Evolutionary conservation across 768 basidiomycete species (phyloP).

Genomic region (Fomitopsis pulvina): DNA sequence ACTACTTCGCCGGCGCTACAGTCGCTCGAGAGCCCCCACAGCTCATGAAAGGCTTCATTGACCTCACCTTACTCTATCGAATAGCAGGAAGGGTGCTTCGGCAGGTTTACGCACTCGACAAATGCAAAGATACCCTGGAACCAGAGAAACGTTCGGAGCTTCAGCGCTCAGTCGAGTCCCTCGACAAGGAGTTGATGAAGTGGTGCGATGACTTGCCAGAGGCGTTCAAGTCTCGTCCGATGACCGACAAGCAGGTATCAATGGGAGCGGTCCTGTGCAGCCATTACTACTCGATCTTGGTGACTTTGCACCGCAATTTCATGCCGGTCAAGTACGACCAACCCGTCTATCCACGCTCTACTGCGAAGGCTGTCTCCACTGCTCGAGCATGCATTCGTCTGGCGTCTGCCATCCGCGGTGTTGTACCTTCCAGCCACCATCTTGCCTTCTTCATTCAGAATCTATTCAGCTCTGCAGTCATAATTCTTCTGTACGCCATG

Average conservation of each 20-base stretch:
- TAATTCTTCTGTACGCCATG: constrained; percentile 82
- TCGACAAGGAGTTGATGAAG: constrained; percentile 70
- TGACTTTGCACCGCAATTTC: constrained; percentile 84
- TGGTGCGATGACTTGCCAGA: constrained; percentile 80
- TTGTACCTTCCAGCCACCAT: constrained; percentile 81
- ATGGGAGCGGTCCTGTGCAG: constrained; percentile 85
- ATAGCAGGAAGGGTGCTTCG: constrained; percentile 79
- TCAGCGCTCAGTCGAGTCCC: constrained; percentile 69
- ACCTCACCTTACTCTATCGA: constrained; percentile 72
- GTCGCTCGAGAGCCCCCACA: constrained; percentile 51
- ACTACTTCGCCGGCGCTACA: constrained; percentile 63
- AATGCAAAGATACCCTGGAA: constrained; percentile 66
- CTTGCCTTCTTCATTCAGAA: constrained; percentile 88
- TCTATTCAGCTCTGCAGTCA: constrained; percentile 83
- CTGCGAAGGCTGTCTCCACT: constrained; percentile 73
- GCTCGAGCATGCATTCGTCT: constrained; percentile 82
- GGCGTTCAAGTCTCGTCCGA: constrained; percentile 67
- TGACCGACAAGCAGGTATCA: constrained; percentile 74
- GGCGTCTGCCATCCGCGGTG: constrained; percentile 77
- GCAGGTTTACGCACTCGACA: constrained; percentile 78
- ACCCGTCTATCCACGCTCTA: constrained; percentile 62
- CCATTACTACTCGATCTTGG: constrained; percentile 84
- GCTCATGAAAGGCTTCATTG: constrained; percentile 78
- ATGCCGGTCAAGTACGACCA: constrained; percentile 74
- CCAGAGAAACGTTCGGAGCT: constrained; percentile 69